These are phyloP conservation scores for Eustoma russellianum DNA, from an alignment of 257 asterid genomes.

Conservation along the genomic window DNA sequence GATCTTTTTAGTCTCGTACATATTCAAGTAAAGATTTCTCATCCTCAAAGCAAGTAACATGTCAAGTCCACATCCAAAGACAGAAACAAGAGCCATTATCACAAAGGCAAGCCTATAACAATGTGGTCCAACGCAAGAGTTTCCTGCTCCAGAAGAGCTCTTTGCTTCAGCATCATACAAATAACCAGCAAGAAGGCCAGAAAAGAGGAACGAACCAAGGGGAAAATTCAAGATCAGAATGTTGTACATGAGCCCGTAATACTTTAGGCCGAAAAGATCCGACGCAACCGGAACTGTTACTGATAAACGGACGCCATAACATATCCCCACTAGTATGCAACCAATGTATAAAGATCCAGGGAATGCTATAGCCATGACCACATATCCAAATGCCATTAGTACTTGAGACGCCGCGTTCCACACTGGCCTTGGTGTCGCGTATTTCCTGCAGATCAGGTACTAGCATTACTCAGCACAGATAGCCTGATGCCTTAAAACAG, in stretches of 20 bases:
- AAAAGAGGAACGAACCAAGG: conserved; percentile 24
- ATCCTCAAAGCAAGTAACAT: conserved; percentile 15
- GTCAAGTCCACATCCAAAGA: conserved; percentile 13
- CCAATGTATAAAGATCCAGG: conserved; percentile 19
- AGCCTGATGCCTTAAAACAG: too few species aligned
- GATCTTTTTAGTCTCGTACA: conserved; percentile 8
- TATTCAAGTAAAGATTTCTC: conserved; percentile 7
- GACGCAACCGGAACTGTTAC: conserved; percentile 19
- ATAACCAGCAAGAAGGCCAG: conserved; percentile 22
- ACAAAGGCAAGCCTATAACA: conserved; percentile 18
- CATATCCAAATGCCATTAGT: conserved; percentile 9
- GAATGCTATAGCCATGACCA: conserved; percentile 11
- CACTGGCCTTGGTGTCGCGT: conserved; percentile 16
- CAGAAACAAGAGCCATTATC: conserved; percentile 15
- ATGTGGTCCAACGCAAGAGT: conserved; percentile 14
- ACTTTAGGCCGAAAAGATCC: conserved; percentile 16
- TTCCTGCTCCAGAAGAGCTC: conserved; percentile 9
- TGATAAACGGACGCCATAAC: conserved; percentile 21
- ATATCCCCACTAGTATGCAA: conserved; percentile 12
- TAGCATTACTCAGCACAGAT: too few species aligned
- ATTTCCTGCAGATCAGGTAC: conserved; percentile 8
- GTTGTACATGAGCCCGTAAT: conserved; percentile 14
- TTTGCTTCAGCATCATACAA: conserved; percentile 20
- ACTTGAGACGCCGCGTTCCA: conserved; percentile 14
- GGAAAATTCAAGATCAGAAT: conserved; percentile 20